phyloP scores from a whole-genome alignment of 2,329 filamentous ascomycete genomes.

The Colletotrichum incanum region DNA sequence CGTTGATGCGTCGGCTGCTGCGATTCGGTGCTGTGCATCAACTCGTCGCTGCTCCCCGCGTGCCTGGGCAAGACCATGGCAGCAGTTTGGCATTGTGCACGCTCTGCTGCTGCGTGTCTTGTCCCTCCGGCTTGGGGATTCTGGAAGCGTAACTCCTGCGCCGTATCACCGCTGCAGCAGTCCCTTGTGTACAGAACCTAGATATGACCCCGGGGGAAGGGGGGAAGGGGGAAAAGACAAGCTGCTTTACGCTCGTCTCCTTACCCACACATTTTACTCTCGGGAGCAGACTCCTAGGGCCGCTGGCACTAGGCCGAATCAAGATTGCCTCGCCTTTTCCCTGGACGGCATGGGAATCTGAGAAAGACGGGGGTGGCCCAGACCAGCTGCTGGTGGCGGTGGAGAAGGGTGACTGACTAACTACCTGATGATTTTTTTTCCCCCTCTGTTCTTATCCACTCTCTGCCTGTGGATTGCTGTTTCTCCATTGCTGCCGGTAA shows the following conservation, averaged over 20 bases:
- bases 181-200: neutral
- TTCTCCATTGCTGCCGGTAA: neutral
- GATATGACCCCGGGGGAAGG: neutral
- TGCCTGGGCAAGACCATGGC: neutral
- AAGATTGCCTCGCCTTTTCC: neutral
- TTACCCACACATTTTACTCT: constrained; percentile 13
- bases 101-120: neutral
- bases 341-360: neutral
- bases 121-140: neutral
- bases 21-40: constrained; percentile 1
- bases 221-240: neutral
- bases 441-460: neutral
- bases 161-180: neutral
- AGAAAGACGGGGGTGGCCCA: neutral
- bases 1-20: neutral
- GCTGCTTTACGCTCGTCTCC: neutral
- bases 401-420: constrained; percentile 1
- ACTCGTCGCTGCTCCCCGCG: neutral
- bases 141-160: neutral
- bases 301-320: neutral
- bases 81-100: constrained; percentile 1
- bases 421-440: neutral
- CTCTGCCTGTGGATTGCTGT: neutral
- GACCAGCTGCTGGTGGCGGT: neutral
- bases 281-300: neutral